These are phyloP conservation scores for Bremia lactucae DNA, from an alignment of 352 stramenopile species.

Conservation along the genomic window DNA sequence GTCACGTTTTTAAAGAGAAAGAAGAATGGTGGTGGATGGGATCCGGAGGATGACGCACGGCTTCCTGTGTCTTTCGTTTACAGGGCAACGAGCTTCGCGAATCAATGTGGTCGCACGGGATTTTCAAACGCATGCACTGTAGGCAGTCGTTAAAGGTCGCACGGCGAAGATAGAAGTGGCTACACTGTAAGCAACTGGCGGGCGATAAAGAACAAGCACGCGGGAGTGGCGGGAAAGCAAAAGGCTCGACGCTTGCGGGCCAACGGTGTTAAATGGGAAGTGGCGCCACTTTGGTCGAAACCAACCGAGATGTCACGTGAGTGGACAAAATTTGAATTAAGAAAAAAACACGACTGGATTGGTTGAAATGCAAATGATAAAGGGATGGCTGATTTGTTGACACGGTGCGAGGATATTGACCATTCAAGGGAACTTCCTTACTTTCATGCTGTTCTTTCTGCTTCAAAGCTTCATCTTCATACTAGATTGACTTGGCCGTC, in stretches of 20 bases:
- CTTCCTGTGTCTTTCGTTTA: slow-evolving; percentile 69
- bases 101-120: slow-evolving; percentile 57
- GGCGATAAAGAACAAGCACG: slow-evolving; percentile 1
- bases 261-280: slow-evolving; percentile 26
- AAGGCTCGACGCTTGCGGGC: slow-evolving; percentile 17
- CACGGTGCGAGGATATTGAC: too few species aligned
- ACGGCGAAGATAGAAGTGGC: slow-evolving; percentile 1
- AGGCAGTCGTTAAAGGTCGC: slow-evolving; percentile 26
- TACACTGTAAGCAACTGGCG: slow-evolving; percentile 6
- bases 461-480: too few species aligned
- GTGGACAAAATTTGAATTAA: slow-evolving; percentile 9
- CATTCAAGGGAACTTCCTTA: too few species aligned
- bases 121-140: slow-evolving; percentile 86
- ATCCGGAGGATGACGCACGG: slow-evolving; percentile 28
- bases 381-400: too few species aligned
- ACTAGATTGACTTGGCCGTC: too few species aligned
- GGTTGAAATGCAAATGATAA: too few species aligned
- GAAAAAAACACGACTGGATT: slow-evolving; percentile 1
- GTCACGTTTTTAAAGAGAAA: too few species aligned
- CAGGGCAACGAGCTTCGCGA: slow-evolving; percentile 56
- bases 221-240: neutral
- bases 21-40: slow-evolving; percentile 28
- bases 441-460: too few species aligned
- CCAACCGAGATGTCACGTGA: slow-evolving; percentile 1
- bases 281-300: slow-evolving; percentile 10